A percentile compares a stretch with the other conserved stretches of the same genome.
Conservation (phyloP, 306 rosid species). For the Lithocarpus polystachyus region DNA sequence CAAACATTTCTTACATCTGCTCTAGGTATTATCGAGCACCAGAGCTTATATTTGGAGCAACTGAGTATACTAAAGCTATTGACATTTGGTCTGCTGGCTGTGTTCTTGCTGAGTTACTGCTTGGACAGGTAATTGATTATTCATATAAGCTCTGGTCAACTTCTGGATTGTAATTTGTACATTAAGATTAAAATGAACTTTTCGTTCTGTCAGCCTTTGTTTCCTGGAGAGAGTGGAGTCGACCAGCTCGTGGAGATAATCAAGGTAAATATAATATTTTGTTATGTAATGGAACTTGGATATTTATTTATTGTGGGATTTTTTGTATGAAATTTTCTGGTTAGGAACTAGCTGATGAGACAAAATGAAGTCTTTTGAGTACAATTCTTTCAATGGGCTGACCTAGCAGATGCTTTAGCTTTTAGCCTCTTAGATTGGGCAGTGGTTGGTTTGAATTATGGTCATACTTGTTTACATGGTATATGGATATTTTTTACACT, state of each 20-base stretch:
- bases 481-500: background rate
- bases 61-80: conserved; percentile 84
- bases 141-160: background rate
- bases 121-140: conserved; percentile 70
- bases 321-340: background rate
- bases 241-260: conserved; percentile 98
- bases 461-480: background rate
- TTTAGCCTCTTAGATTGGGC: background rate
- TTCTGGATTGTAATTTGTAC: conserved; percentile 1
- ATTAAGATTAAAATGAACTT: conserved; percentile 5
- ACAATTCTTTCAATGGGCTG: background rate
- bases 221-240: conserved; percentile 98
- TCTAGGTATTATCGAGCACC: conserved; percentile 96
- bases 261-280: conserved; percentile 52
- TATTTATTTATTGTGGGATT: background rate
- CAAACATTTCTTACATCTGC: conserved; percentile 91
- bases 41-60: conserved; percentile 91
- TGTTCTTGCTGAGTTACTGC: conserved; percentile 85
- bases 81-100: conserved; percentile 99
- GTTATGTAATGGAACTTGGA: background rate
- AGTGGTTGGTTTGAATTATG: background rate
- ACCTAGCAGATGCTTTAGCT: background rate
- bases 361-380: background rate
- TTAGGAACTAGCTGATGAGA: background rate
- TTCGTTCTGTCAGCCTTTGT: conserved; percentile 63